Percentiles rank a stretch among this genome's conserved stretches.
These are phyloP conservation scores for Monosporascus sp. DNA, from an alignment of 2,329 filamentous ascomycete genomes.

Conservation along the genomic window DNA sequence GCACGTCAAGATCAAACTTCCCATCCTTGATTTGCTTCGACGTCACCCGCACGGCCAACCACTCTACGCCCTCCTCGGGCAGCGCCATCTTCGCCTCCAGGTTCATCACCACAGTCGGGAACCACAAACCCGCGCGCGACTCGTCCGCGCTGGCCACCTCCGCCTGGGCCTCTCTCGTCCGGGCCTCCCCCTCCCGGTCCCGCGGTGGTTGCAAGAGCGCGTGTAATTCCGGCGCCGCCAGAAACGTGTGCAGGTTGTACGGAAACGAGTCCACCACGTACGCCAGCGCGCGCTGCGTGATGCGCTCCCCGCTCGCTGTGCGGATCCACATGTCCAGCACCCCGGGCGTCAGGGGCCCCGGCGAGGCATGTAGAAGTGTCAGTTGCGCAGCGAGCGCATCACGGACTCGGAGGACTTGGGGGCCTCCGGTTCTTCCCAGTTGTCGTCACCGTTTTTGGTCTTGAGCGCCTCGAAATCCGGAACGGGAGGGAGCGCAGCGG, in stretches of 20 bases:
- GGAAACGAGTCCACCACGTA: conserved; percentile 62
- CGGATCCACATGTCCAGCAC: conserved; percentile 59
- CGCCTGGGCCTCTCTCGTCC: background rate
- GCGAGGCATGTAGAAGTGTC: conserved; percentile 13
- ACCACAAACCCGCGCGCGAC: conserved; percentile 50
- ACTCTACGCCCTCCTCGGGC: conserved; percentile 63
- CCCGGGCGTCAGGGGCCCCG: conserved; percentile 10
- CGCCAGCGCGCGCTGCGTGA: conserved; percentile 54
- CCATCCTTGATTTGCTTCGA: conserved; percentile 66
- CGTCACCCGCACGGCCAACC: conserved; percentile 61
- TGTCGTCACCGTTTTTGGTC: conserved; percentile 7
- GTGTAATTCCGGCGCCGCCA: conserved; percentile 37
- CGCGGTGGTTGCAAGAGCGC: conserved; percentile 19
- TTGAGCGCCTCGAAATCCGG: conserved; percentile 13
- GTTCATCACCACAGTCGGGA: conserved; percentile 70
- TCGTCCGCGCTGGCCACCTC: background rate
- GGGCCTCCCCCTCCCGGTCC: conserved; percentile 2
- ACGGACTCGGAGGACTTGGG: conserved; percentile 3
- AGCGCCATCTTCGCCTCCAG: conserved; percentile 71
- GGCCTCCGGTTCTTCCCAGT: conserved; percentile 11
- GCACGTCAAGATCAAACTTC: conserved; percentile 67
- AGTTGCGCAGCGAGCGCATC: conserved; percentile 13
- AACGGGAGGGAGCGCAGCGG: conserved; percentile 4
- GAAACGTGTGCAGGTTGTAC: conserved; percentile 46
- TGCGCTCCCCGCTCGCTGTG: conserved; percentile 49